Conservation (phyloP, 176 grass and related monocot genomes). For the Rhynchospora tenuis region DNA sequence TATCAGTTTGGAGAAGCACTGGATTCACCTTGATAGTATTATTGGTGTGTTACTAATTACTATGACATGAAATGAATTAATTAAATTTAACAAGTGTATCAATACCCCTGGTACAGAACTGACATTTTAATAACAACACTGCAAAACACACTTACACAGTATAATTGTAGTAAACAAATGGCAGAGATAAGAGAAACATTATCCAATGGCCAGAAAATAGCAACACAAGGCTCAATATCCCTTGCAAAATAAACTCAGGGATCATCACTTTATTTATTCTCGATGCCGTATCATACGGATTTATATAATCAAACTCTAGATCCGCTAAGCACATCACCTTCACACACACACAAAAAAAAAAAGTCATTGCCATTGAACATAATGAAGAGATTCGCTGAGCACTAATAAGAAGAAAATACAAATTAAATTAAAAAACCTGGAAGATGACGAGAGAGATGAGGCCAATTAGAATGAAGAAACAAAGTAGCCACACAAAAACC, state of each 20-base stretch:
- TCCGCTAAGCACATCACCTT: constrained; percentile 93
- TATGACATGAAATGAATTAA: background rate
- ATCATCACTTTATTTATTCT: constrained; percentile 88
- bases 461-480: constrained; percentile 79
- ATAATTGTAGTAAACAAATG: constrained; percentile 76
- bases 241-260: constrained; percentile 77
- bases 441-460: constrained; percentile 92
- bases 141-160: constrained; percentile 56
- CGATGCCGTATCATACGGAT: constrained; percentile 76
- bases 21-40: background rate
- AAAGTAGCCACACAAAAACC: constrained; percentile 84
- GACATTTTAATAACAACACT: background rate
- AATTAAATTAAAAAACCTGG: constrained; percentile 42
- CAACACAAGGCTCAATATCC: constrained; percentile 54
- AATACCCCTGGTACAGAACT: background rate
- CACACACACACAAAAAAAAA: constrained; percentile 4
- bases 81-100: background rate
- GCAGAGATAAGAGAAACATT: constrained; percentile 67
- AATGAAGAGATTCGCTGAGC: constrained; percentile 4
- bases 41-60: background rate
- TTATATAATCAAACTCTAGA: constrained; percentile 98
- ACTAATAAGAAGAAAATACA: background rate
- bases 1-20: background rate
- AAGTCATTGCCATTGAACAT: constrained; percentile 18
- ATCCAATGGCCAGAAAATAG: constrained; percentile 86